A percentile compares a stretch with the other conserved stretches of the same genome.
Evolutionary conservation across 179 eudicot species (phyloP).

Genomic region (Silene noctiflora): DNA sequence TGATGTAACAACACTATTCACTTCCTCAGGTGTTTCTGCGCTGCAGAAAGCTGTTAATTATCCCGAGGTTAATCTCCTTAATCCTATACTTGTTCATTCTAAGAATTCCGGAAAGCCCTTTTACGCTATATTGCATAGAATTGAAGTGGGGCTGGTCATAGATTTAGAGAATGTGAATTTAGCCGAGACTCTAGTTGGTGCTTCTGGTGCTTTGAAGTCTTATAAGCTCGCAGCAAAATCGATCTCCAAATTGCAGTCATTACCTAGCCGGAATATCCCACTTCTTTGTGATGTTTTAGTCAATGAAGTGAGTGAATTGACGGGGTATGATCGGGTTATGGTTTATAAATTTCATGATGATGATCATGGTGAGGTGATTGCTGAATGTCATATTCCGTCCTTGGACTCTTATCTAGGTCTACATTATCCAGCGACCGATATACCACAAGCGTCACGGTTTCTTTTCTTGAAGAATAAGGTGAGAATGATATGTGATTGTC

Average conservation of each 20-base stretch:
- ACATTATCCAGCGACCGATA: constrained; percentile 95
- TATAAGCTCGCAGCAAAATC: constrained; percentile 85
- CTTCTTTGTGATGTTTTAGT: constrained; percentile 72
- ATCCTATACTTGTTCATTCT: constrained; percentile 72
- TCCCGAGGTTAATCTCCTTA: constrained; percentile 64
- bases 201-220: constrained; percentile 72
- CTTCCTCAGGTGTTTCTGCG: constrained; percentile 55
- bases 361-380: constrained; percentile 87
- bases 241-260: constrained; percentile 61
- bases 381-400: constrained; percentile 53
- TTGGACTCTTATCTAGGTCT: constrained; percentile 81
- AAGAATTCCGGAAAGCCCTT: constrained; percentile 60
- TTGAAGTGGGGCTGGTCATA: constrained; percentile 76
- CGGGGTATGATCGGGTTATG: constrained; percentile 91
- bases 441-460: constrained; percentile 90
- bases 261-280: constrained; percentile 58
- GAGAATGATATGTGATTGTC: constrained; percentile 86
- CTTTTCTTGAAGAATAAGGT: constrained; percentile 82
- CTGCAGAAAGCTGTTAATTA: constrained; percentile 59
- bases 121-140: constrained; percentile 71
- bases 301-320: constrained; percentile 62
- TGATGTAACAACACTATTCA: constrained; percentile 65
- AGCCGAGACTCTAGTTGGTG: constrained; percentile 56
- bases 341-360: constrained; percentile 91
- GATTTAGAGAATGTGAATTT: constrained; percentile 77